A percentile compares a stretch with the other conserved stretches of the same genome.
Evolutionary conservation across 106 monocot species (phyloP).

Genomic region (Gastrodia elata): DNA sequence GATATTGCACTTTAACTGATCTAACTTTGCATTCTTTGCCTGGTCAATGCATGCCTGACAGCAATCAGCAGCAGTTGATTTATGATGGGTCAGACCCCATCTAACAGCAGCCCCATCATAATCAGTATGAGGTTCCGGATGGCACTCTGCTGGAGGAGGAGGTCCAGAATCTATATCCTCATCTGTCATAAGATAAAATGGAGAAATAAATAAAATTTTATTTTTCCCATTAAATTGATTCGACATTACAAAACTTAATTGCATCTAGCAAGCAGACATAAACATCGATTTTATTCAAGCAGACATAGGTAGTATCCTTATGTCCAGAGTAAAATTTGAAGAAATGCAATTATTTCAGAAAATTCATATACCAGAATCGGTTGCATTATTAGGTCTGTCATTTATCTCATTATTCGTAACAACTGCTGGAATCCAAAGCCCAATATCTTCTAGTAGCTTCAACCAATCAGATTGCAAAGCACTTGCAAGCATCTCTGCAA

Average conservation of each 20-base stretch:
- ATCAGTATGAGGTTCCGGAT: slow-evolving; percentile 48
- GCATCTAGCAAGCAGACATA: background rate
- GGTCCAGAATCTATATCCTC: slow-evolving; percentile 37
- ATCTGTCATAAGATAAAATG: slow-evolving; percentile 11
- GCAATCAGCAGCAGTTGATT: slow-evolving; percentile 55
- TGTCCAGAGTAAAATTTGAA: background rate
- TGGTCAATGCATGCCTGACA: slow-evolving; percentile 62
- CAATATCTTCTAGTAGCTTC: slow-evolving; percentile 53
- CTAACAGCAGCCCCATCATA: slow-evolving; percentile 52
- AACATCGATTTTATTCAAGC: background rate
- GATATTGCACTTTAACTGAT: slow-evolving; percentile 47
- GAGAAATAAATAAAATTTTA: background rate
- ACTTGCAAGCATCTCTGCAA: slow-evolving; percentile 38
- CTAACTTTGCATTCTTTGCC: slow-evolving; percentile 37
- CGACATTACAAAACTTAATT: background rate
- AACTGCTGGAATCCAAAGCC: slow-evolving; percentile 53
- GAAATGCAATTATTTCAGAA: background rate
- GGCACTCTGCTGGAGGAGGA: slow-evolving; percentile 34
- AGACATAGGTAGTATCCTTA: background rate
- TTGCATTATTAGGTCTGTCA: slow-evolving; percentile 51
- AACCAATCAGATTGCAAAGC: slow-evolving; percentile 46
- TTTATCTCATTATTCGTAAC: slow-evolving; percentile 38
- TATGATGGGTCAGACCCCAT: slow-evolving; percentile 58
- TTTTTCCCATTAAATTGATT: background rate
- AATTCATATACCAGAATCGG: slow-evolving; percentile 38